Evolutionary conservation across 1,139 yeast genomes (phyloP).

Genomic region (Blastobotrys serpentis): DNA sequence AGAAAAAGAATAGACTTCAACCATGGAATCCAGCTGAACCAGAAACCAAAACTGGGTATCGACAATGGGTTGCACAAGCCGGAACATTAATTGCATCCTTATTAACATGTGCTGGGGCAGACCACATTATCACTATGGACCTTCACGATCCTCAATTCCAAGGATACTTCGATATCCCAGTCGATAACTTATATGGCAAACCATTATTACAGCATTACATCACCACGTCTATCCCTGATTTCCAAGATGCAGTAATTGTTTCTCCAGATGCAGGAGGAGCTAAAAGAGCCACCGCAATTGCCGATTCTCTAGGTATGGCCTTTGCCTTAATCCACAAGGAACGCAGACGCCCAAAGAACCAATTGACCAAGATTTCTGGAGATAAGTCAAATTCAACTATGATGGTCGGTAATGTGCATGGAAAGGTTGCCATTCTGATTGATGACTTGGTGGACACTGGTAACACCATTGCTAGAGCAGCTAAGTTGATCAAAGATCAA

Average conservation of each 20-base stretch:
- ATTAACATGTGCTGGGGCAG: slow-evolving; percentile 91
- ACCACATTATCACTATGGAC: slow-evolving; percentile 96
- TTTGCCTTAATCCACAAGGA: slow-evolving; percentile 97
- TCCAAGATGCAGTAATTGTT: slow-evolving; percentile 77
- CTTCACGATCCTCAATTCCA: slow-evolving; percentile 94
- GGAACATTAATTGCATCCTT: slow-evolving; percentile 91
- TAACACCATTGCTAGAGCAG: slow-evolving; percentile 88
- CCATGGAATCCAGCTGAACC: slow-evolving; percentile 26
- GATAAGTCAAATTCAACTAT: slow-evolving; percentile 48
- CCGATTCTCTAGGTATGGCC: slow-evolving; percentile 83
- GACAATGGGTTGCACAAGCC: slow-evolving; percentile 94
- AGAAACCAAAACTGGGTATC: slow-evolving; percentile 61
- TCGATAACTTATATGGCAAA: slow-evolving; percentile 83
- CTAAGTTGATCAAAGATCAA: slow-evolving; percentile 84
- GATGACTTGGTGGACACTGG: slow-evolving; percentile 96
- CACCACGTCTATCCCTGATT: slow-evolving; percentile 66
- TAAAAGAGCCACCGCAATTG: slow-evolving; percentile 89
- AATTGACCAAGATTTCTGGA: slow-evolving; percentile 18
- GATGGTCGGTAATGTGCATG: slow-evolving; percentile 91
- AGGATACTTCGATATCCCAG: slow-evolving; percentile 90
- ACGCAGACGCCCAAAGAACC: slow-evolving; percentile 53
- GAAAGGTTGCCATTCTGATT: slow-evolving; percentile 76
- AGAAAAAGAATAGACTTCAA: slow-evolving; percentile 14
- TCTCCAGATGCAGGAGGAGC: slow-evolving; percentile 99
- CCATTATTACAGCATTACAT: slow-evolving; percentile 83